Evolutionary conservation across 768 basidiomycete genomes (phyloP).

Genomic region (Lactarius hatsudake): DNA sequence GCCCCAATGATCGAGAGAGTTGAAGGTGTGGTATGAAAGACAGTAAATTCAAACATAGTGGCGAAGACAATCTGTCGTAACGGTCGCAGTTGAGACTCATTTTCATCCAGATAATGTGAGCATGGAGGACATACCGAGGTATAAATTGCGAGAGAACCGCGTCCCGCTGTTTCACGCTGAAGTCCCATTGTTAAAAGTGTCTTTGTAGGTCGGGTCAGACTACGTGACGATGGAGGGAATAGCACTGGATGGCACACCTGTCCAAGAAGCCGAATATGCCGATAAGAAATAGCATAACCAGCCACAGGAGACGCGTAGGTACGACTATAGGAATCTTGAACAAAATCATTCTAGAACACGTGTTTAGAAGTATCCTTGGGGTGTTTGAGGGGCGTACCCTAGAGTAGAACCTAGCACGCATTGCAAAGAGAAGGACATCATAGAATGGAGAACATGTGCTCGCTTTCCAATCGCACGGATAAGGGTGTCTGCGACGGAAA

Average conservation of each 20-base stretch:
- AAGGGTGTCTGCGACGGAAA: constrained; percentile 38
- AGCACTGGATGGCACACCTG: constrained; percentile 31
- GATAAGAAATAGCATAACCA: constrained; percentile 44
- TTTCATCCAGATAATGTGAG: not conserved
- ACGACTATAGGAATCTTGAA: constrained; percentile 43
- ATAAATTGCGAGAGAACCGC: constrained; percentile 63
- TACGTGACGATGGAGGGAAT: not conserved
- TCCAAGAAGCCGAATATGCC: constrained; percentile 51
- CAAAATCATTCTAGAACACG: constrained; percentile 41
- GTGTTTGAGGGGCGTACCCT: constrained; percentile 28
- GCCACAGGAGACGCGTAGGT: constrained; percentile 46
- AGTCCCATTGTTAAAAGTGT: constrained; percentile 59
- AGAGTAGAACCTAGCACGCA: constrained; percentile 45
- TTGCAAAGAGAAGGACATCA: constrained; percentile 62
- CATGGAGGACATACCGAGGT: constrained; percentile 34
- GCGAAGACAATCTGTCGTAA: constrained; percentile 47
- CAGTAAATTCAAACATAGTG: constrained; percentile 56
- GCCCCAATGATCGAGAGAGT: constrained; percentile 60
- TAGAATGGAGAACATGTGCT: constrained; percentile 70
- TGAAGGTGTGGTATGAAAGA: constrained; percentile 62
- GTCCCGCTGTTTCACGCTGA: constrained; percentile 61
- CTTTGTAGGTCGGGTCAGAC: constrained; percentile 30
- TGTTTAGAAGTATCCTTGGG: not conserved
- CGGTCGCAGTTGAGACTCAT: not conserved
- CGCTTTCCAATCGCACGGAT: constrained; percentile 56